These are phyloP conservation scores for Fraxinus floribunda DNA, from an alignment of 305 asterid genomes.

Conservation along the genomic window DNA sequence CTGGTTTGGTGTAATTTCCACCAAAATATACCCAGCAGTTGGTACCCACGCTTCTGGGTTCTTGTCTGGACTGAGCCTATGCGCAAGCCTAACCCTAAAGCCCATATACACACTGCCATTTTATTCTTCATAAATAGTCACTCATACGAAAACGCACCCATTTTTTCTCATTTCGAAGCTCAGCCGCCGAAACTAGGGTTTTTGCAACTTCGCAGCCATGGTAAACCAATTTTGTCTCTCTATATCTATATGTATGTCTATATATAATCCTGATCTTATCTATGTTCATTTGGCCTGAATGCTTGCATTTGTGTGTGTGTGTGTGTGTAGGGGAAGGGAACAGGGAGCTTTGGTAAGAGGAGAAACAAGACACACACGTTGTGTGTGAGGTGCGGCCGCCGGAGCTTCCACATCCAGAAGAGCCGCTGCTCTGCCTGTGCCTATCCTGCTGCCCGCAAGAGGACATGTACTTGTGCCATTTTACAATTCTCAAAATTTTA, in stretches of 20 bases:
- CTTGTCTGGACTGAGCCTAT: neutral
- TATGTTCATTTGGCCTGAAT: neutral
- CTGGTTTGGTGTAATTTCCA: too few relatives aligned
- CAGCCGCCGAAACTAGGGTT: conserved; percentile 32
- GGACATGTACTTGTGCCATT: conserved; percentile 52
- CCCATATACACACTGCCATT: neutral
- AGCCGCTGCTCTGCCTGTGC: conserved; percentile 94
- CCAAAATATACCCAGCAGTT: too few relatives aligned
- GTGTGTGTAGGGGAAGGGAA: conserved; percentile 59
- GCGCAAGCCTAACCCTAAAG: conserved; percentile 28
- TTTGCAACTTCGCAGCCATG: conserved; percentile 45
- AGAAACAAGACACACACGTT: conserved; percentile 96
- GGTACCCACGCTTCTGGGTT: neutral
- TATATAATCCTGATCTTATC: neutral
- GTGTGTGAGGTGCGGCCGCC: conserved; percentile 92
- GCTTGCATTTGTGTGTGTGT: neutral
- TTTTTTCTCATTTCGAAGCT: conserved; percentile 14
- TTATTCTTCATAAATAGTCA: conserved; percentile 1
- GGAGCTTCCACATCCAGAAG: conserved; percentile 94
- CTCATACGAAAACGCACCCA: neutral
- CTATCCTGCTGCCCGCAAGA: conserved; percentile 87
- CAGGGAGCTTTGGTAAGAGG: conserved; percentile 28
- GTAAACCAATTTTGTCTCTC: conserved; percentile 19
- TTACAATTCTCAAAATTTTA: neutral
- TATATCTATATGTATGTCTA: neutral